Evolutionary conservation across 192 early-diverging fungal species (phyloP), one percentile per base, ranked within the genome.

Genomic region (Cladochytrium replicatum): DNA sequence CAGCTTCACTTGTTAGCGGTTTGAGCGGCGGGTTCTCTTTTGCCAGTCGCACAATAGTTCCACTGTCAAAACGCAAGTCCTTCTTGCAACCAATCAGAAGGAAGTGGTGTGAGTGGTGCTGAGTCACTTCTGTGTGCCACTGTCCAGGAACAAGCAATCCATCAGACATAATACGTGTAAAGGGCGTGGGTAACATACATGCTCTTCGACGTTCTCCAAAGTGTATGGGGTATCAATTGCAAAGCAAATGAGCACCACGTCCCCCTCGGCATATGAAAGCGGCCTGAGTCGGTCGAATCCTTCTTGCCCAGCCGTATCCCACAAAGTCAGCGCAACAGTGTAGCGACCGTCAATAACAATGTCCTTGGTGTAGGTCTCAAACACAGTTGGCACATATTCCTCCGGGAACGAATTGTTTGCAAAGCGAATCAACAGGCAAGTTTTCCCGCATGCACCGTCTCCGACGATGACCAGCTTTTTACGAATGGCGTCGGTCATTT

Each of bases 301-400:
- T 64, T 98, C 92, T 50, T 96, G 93, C 21, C 82, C 94, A 37
- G 93, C 91, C 40, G 93, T 96, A 74, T 99, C 93, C 91, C 88
- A 92, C 22, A 97, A 64, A 26, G 83, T 85, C 24, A 97, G 70
- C 58, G 89, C 58, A 27, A 71, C 58, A n/a, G n/a, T n/a, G n/a
- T n/a, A n/a, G n/a, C n/a, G n/a, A n/a, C n/a, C n/a, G n/a, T n/a
- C n/a, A n/a, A n/a, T n/a, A n/a, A n/a, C n/a, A n/a, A n/a, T n/a
- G n/a, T n/a, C n/a, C n/a, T n/a, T n/a, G n/a, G n/a, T n/a, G n/a
- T n/a, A n/a, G n/a, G n/a, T n/a, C n/a, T n/a, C n/a, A n/a, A n/a
- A n/a, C n/a, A n/a, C n/a, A n/a, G n/a, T n/a, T n/a, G n/a, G n/a
- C n/a, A n/a, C n/a, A n/a, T n/a, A n/a, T n/a, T n/a, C n/a, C n/a